Evolutionary conservation across 2,329 filamentous ascomycete genomes (phyloP), one percentile per base, ranked within the genome.

Genomic region (Pestalotiopsis sp.): DNA sequence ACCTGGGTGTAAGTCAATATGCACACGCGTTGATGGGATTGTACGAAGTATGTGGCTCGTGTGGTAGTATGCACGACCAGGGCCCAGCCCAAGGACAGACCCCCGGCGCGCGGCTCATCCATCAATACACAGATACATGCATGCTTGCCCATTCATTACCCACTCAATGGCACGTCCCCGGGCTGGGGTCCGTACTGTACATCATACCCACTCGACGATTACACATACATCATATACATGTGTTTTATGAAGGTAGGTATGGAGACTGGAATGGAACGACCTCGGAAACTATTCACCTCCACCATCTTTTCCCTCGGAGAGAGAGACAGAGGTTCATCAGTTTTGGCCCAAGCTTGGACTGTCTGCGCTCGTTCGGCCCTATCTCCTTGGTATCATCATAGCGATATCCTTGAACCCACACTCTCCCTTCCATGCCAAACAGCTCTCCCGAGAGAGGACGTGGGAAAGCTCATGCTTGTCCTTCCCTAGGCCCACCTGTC

Each of bases 321-420:
- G 13, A 44, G 40, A 44, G 40, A 44, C 13, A 44, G 11, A 44
- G 13, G 17, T 52, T n/a, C 44, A 52, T 20, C 20, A 52, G 44
- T 17, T 17, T 52, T 20, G 44, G 44, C 44, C 44, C 44, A n/a
- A 52, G 14, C 44, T 35, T 35, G 6, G 30, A 35, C 30, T 52
- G 44, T n/a, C 44, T 52, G 20, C 17, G 44, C 30, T 52, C 17
- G 9, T 22, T 26, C 14, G 20, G 14, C 57, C 20, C 20, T 26
- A 14, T 38, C 20, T 30, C 20, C 22, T 58, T 14, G 13, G 22
- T 58, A 20, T 24, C 60, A 35, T 35, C 30, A 35, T 35, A 35
- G 30, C 30, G 38, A 56, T 65, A 65, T 55, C 38, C 52, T 66
- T 20, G 30, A 40, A 48, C 55, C 64, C 56, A 66, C 64, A 39